phyloP scores from a whole-genome alignment of 2,329 filamentous ascomycete species.

The Penicillium paneum region DNA sequence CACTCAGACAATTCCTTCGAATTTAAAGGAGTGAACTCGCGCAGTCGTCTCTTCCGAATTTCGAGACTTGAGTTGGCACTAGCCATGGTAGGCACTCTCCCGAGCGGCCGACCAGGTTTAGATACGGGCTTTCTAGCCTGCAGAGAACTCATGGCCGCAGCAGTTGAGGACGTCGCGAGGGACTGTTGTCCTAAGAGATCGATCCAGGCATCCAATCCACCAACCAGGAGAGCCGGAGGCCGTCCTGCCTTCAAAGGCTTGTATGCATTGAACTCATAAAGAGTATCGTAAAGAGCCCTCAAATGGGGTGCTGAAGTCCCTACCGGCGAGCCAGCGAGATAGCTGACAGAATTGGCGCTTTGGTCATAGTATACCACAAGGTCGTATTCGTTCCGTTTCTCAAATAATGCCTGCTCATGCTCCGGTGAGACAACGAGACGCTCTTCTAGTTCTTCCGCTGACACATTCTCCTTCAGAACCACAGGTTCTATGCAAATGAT shows the following conservation, averaged over 20 bases:
- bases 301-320: slow-evolving; percentile 56
- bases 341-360: slow-evolving; percentile 57
- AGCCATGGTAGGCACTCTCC: slow-evolving; percentile 51
- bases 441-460: slow-evolving; percentile 59
- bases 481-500: slow-evolving; percentile 91
- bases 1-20: slow-evolving; percentile 77
- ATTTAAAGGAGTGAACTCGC: slow-evolving; percentile 68
- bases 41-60: slow-evolving; percentile 55
- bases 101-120: slow-evolving; percentile 49
- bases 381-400: slow-evolving; percentile 71
- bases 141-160: slow-evolving; percentile 48
- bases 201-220: slow-evolving; percentile 82
- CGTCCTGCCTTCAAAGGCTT: slow-evolving; percentile 64
- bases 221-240: slow-evolving; percentile 72
- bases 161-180: slow-evolving; percentile 56
- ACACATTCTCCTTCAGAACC: slow-evolving; percentile 64
- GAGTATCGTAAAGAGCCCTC: slow-evolving; percentile 69
- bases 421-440: slow-evolving; percentile 49
- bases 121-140: slow-evolving; percentile 35
- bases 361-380: slow-evolving; percentile 90
- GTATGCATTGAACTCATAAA: slow-evolving; percentile 79
- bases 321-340: slow-evolving; percentile 48
- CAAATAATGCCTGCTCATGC: slow-evolving; percentile 69
- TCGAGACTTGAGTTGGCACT: slow-evolving; percentile 52
- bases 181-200: slow-evolving; percentile 73